Evolutionary conservation across 257 asterid genomes (phyloP).

Genomic region (Solanum virginianum): DNA sequence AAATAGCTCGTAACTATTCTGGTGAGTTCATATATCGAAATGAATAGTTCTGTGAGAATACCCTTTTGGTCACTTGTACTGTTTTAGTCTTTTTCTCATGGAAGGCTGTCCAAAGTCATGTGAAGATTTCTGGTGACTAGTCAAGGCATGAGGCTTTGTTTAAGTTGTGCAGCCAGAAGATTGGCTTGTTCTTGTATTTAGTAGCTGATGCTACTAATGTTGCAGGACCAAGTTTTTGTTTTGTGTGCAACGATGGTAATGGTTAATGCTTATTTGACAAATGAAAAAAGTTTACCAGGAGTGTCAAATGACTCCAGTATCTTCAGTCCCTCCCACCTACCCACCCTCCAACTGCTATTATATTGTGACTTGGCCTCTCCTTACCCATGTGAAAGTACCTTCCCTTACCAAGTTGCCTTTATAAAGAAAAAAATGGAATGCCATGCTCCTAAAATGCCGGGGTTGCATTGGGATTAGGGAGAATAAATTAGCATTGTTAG

Average conservation of each 20-base stretch:
- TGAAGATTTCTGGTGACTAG: background rate
- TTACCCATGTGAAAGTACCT: background rate
- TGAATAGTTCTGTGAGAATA: background rate
- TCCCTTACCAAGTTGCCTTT: background rate
- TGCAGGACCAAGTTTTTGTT: background rate
- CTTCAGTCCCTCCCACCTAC: background rate
- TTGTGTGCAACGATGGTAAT: background rate
- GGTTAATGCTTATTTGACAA: background rate
- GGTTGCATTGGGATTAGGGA: background rate
- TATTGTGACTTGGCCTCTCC: background rate
- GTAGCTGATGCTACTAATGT: background rate
- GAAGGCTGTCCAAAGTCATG: background rate
- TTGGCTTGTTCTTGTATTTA: background rate
- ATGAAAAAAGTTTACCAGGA: background rate
- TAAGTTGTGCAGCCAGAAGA: background rate
- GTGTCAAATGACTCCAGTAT: background rate
- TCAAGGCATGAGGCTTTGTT: background rate
- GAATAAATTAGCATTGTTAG: background rate
- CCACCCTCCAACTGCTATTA: background rate
- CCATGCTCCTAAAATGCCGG: background rate
- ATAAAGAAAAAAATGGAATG: background rate
- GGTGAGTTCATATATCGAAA: background rate
- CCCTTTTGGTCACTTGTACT: background rate
- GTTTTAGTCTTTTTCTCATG: background rate
- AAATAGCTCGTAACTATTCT: background rate